Base-by-base conservation (phyloP, 73 alveolate species). In the Blepharisma stoltei region DNA sequence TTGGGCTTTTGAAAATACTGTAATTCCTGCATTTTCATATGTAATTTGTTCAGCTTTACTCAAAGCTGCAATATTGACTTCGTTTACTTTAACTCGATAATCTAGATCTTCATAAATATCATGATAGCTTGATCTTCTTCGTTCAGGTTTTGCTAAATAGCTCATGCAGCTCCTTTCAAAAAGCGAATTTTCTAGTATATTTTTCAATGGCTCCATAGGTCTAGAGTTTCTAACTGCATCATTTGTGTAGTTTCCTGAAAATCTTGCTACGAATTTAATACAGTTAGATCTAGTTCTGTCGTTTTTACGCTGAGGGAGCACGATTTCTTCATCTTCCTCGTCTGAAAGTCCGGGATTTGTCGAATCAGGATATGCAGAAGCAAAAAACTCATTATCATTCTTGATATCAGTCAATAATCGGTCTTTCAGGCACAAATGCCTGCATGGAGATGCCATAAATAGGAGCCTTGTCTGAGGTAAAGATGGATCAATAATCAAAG, bases 71-170 rank as follows among this genome's bases (percentile, higher is more conserved):
- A 60, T 60, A 60, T 60, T 60, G 2, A 14, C 18, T 25, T 60
- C 46, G 48, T 25, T 14, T 20, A 9, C 73, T 25, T 60, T 60
- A 60, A 60, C 23, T 38, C 45, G 14, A 14, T 8, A n/a, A 60
- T 60, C 73, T 18, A 60, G 5, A 18, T 14, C 73, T 9, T n/a
- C 18, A 60, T 60, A 60, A 60, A 60, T 60, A 60, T 60, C 73
- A 60, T 60, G 37, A 60, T 38, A 14, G 14, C 14, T 14, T 20
- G 48, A 32, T 32, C 41, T 32, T 32, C 41, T 32, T 32, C 41
- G 41, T 32, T 32, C 5, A 32, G 41, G 41, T 32, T 32, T 32
- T 32, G 41, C 41, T 32, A 32, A 32, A 3, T 32, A 32, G 41
- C 18, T 32, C 41, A 32, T 60, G 14, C 23, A 25, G 4, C n/a